A percentile compares a stretch with the other conserved stretches of the same genome.
These are phyloP conservation scores for Lactifluus volemus DNA, from an alignment of 768 basidiomycete species.

Conservation along the genomic window DNA sequence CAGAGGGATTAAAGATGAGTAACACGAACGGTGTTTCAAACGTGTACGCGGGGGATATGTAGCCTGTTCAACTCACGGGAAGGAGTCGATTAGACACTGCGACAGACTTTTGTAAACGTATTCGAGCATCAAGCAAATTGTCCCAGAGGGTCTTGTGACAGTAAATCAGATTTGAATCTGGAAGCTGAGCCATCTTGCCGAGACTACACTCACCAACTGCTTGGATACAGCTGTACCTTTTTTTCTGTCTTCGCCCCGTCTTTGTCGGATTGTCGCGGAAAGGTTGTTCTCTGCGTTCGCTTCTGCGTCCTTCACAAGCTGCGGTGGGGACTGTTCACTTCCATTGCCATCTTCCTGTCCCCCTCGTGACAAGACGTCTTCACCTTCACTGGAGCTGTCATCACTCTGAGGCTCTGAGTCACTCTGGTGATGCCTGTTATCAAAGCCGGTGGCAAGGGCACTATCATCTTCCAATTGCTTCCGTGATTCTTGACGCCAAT, in stretches of 20 bases:
- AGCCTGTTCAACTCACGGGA: conserved; percentile 33
- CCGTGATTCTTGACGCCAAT: conserved; percentile 56
- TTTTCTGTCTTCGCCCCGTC: conserved; percentile 56
- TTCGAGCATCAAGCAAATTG: conserved; percentile 79
- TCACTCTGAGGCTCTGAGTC: conserved; percentile 13
- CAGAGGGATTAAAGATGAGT: conserved; percentile 21
- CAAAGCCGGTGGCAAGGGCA: conserved; percentile 23
- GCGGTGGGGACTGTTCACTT: conserved; percentile 9
- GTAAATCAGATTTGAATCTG: neutral
- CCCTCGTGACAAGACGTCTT: conserved; percentile 16
- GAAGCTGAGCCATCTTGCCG: neutral
- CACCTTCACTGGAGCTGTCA: conserved; percentile 2
- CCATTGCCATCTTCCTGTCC: conserved; percentile 22
- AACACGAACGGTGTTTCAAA: conserved; percentile 22
- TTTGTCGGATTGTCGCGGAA: conserved; percentile 44
- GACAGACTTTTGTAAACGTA: conserved; percentile 79
- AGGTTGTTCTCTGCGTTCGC: conserved; percentile 33
- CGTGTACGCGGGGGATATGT: neutral
- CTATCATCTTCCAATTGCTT: conserved; percentile 42
- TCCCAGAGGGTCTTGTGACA: conserved; percentile 70
- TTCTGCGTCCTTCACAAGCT: neutral
- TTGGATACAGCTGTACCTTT: conserved; percentile 80
- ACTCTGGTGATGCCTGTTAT: conserved; percentile 21
- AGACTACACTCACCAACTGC: conserved; percentile 58
- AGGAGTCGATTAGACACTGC: conserved; percentile 59